Base-by-base conservation (phyloP, 192 early-diverging fungal genomes). In the Rhizoclosmatium sp. region DNA sequence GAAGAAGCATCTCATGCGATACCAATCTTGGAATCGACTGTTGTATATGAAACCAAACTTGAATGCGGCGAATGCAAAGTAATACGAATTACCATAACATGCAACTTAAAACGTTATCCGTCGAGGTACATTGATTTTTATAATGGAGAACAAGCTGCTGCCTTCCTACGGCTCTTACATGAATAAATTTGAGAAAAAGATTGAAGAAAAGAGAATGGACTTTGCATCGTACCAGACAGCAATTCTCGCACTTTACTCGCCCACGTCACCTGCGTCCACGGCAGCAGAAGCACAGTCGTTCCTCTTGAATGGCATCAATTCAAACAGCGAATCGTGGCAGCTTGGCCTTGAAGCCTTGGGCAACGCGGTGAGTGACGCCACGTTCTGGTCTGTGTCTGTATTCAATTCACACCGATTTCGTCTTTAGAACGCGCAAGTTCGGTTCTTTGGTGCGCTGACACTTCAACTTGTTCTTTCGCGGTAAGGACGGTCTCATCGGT, bases 371-470 rank as follows among this genome's bases (percentile, higher is more conserved):
- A 2, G 62, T 64, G 0, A n/a, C n/a, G n/a, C n/a, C n/a, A 10
- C 56, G 21, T 42, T 21, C 65, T 2, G 16, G 65, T 16, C 65
- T 65, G 41, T 21, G 65, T 14, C 16, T 65, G n/a, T 16, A 23
- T 42, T 42, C 14, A 16, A 16, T 65, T 65, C 65, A 14, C 14
- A 59, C 3, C 14, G 21, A 59, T 19, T 21, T 59, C 2, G 2
- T 59, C 2, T 42, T 14, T 58, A 72, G 70, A 44, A 62, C 73
- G 39, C 41, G 9, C 23, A 75, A 45, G 46, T 75, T 16, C 73
- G 73, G 9, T 75, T 75, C 56, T 75, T 75, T 75, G 73, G 73
- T 2, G 73, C 73, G 10, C 73, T 75, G 12, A 64, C 73, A 16
- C 59, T 75, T 14, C 12, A 75, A 2, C 40, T 75, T 41, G 31